Conservation (phyloP, 108 stramenopile species). For the Fragilaria crotonensis region DNA sequence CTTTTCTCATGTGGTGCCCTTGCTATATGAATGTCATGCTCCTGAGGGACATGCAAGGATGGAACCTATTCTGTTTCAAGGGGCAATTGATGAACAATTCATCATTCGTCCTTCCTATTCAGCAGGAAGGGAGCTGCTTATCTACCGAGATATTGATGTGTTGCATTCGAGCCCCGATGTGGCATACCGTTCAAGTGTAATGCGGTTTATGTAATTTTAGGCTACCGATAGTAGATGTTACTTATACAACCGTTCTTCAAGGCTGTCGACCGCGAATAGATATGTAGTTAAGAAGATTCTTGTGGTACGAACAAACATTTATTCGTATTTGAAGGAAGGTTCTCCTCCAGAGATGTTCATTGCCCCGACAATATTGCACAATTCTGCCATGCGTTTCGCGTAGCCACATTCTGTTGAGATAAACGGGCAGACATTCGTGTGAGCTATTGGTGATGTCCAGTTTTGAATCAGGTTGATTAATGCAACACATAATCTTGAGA, state of each 20-base stretch:
- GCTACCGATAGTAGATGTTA: no score
- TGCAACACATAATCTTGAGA: not conserved
- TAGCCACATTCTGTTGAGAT: constrained; percentile 64
- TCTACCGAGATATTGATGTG: constrained; percentile 65
- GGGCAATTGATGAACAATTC: constrained; percentile 35
- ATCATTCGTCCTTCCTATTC: constrained; percentile 56
- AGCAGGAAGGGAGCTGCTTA: constrained; percentile 48
- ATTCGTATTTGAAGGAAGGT: no score
- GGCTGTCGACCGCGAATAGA: no score
- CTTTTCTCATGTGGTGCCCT: constrained; percentile 54
- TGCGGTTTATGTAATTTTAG: constrained; percentile 77
- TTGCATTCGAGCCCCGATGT: constrained; percentile 77
- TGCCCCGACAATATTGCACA: constrained; percentile 65
- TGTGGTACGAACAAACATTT: no score
- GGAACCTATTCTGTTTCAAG: constrained; percentile 57
- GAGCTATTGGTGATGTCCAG: no score
- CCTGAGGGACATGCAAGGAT: constrained; percentile 34
- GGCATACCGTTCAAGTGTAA: constrained; percentile 58
- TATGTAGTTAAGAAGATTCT: no score
- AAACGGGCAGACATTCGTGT: not conserved
- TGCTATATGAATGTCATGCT: constrained; percentile 37
- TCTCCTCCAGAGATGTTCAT: constrained; percentile 63
- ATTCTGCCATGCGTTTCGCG: constrained; percentile 90
- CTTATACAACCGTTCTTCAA: no score
- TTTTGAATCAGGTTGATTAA: not conserved